Evolutionary conservation across 2,329 filamentous ascomycete genomes (phyloP).

Genomic region (Diaporthe citrichinensis): DNA sequence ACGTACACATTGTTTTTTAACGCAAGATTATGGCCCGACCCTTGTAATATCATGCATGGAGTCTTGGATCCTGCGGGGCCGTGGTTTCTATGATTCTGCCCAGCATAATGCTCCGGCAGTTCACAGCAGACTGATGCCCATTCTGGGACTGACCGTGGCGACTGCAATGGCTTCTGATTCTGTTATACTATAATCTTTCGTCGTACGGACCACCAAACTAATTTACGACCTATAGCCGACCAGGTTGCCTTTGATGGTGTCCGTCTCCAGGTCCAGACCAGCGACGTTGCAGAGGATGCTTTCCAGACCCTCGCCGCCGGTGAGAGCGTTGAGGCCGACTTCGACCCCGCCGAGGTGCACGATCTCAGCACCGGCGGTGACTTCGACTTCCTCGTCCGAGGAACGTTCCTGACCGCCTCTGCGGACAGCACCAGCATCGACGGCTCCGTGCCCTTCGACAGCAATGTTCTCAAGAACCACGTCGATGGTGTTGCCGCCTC

Average conservation of each 20-base stretch:
- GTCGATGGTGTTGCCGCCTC: conserved; percentile 70
- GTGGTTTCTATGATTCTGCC: conserved; percentile 15
- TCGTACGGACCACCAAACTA: not conserved
- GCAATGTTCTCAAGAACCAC: conserved; percentile 70
- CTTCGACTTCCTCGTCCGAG: conserved; percentile 69
- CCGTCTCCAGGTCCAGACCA: conserved; percentile 62
- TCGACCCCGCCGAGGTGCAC: conserved; percentile 70
- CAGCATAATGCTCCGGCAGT: not conserved
- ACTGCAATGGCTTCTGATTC: not conserved
- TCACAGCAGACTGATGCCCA: not conserved
- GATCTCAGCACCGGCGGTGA: conserved; percentile 65
- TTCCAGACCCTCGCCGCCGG: conserved; percentile 65
- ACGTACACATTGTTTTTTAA: conserved; percentile 45
- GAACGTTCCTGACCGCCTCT: conserved; percentile 69
- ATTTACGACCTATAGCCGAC: conserved; percentile 49
- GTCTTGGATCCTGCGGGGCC: not conserved
- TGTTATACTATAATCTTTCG: not conserved
- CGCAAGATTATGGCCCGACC: not conserved
- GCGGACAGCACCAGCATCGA: conserved; percentile 65
- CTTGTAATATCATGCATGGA: not conserved
- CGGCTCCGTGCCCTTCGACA: conserved; percentile 69
- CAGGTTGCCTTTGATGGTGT: conserved; percentile 67
- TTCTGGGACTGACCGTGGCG: no score
- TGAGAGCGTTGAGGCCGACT: conserved; percentile 65
- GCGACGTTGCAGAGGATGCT: conserved; percentile 59